These are phyloP conservation scores for Tulasnella sp. DNA, from an alignment of 768 basidiomycete genomes.

Conservation along the genomic window DNA sequence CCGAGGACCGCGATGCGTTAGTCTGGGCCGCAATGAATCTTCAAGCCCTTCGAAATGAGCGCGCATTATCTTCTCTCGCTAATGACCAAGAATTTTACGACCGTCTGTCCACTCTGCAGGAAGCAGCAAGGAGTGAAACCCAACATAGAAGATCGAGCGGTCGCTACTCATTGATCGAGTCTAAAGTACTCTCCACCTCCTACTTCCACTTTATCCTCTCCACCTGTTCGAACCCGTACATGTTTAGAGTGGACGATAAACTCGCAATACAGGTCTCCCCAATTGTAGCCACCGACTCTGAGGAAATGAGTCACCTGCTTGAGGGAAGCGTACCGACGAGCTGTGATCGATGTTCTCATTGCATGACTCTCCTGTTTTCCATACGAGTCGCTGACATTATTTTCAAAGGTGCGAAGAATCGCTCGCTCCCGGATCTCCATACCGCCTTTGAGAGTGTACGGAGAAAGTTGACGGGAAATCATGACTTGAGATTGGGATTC, in stretches of 20 bases:
- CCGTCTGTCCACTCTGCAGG: neutral
- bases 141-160: neutral
- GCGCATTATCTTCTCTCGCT: neutral
- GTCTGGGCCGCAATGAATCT: neutral
- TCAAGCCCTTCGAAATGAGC: neutral
- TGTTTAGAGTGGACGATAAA: too few relatives aligned
- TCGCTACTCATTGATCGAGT: neutral
- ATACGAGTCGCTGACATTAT: neutral
- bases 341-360: neutral
- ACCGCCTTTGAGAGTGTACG: neutral
- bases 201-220: neutral
- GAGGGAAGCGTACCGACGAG: neutral
- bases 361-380: neutral
- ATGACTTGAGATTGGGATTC: neutral
- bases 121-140: neutral
- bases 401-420: neutral
- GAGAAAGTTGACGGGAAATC: neutral
- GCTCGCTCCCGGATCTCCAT: neutral
- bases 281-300: too few relatives aligned
- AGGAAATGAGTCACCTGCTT: too few relatives aligned
- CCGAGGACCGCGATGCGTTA: neutral
- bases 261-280: too few relatives aligned
- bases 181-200: neutral
- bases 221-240: neutral
- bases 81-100: neutral